phyloP scores from a whole-genome alignment of 495 filamentous ascomycete genomes.

The Choiromyces venosus region DNA sequence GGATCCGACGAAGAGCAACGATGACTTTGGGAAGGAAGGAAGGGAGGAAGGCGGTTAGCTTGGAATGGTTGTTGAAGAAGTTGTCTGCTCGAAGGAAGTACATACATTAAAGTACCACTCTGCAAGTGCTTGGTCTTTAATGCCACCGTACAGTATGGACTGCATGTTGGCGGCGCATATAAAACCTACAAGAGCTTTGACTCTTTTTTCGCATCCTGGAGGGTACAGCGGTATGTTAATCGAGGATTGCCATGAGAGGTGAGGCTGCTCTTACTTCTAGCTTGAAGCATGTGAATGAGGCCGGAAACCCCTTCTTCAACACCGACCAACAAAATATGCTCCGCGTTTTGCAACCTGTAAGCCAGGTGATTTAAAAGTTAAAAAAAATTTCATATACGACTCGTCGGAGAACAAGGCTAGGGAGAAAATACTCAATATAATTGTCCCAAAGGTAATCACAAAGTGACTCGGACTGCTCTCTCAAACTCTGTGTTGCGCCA shows the following conservation, averaged over 20 bases:
- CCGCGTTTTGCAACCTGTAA: conserved; percentile 55
- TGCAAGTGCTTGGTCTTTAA: neutral
- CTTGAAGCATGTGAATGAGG: conserved; percentile 47
- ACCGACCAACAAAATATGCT: conserved; percentile 75
- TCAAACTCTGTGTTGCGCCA: neutral
- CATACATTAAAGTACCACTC: neutral
- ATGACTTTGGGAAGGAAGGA: neutral
- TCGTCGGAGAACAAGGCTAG: neutral
- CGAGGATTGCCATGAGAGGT: neutral
- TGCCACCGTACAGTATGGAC: neutral
- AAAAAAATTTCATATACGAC: neutral
- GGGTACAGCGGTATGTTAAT: neutral
- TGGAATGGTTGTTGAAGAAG: neutral
- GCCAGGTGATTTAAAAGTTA: neutral
- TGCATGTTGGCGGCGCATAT: neutral
- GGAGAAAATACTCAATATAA: conserved; percentile 66
- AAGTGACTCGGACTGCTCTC: conserved; percentile 61
- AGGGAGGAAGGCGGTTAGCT: too few relatives aligned
- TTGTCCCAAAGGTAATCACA: conserved; percentile 94
- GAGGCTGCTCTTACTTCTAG: conserved; percentile 40
- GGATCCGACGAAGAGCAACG: neutral
- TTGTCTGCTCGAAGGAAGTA: neutral
- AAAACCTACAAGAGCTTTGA: neutral
- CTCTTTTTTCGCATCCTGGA: neutral
- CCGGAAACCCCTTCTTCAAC: conserved; percentile 56